phyloP scores from a whole-genome alignment of 2,329 filamentous ascomycete genomes.

The Ceratocystis variospora region DNA sequence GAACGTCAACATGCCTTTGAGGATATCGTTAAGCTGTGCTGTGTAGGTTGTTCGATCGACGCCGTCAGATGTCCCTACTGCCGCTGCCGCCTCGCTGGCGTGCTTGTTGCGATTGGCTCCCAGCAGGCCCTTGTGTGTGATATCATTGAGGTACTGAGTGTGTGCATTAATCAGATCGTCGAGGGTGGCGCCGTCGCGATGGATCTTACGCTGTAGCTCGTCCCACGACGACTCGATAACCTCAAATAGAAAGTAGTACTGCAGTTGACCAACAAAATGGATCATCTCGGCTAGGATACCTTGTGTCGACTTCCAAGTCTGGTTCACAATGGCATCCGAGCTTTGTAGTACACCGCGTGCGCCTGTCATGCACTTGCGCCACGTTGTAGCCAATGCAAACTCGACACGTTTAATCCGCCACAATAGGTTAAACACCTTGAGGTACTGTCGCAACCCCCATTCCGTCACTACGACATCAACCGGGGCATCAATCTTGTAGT shows the following conservation, averaged over 20 bases:
- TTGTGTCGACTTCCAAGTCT: constrained; percentile 81
- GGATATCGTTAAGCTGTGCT: constrained; percentile 76
- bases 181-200: constrained; percentile 74
- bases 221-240: constrained; percentile 96
- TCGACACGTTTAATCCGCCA: constrained; percentile 98
- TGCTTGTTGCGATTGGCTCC: constrained; percentile 48
- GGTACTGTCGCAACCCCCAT: constrained; percentile 88
- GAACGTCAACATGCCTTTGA: constrained; percentile 88
- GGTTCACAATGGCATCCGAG: constrained; percentile 51
- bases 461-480: constrained; percentile 95
- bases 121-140: constrained; percentile 89
- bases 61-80: constrained; percentile 32
- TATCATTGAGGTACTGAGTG: constrained; percentile 76
- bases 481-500: constrained; percentile 95
- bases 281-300: constrained; percentile 94
- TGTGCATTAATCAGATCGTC: constrained; percentile 93
- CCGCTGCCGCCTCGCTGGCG: constrained; percentile 28
- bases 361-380: constrained; percentile 92
- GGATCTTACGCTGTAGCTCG: constrained; percentile 68
- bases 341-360: constrained; percentile 77
- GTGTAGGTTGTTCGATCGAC: constrained; percentile 70
- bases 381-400: constrained; percentile 79
- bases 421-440: constrained; percentile 98
- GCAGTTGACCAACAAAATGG: constrained; percentile 90
- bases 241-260: constrained; percentile 98